phyloP scores from a whole-genome alignment of 805 yeast species.

The Wickerhamiella siamensis region DNA sequence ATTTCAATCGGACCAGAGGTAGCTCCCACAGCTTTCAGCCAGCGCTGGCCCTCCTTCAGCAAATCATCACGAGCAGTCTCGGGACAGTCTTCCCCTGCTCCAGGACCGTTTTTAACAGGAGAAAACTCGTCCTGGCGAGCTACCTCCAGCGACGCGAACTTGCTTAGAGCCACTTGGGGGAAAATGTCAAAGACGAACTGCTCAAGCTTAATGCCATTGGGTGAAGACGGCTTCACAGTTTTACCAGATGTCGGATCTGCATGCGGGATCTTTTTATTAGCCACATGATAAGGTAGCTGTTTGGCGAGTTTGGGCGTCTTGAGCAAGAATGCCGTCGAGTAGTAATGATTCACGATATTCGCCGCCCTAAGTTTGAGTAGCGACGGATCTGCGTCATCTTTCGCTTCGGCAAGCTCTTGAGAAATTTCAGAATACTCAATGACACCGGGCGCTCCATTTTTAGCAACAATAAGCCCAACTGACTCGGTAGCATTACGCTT shows the following conservation, averaged over 20 bases:
- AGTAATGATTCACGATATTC: constrained; percentile 93
- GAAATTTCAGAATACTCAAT: constrained; percentile 91
- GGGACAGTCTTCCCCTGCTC: constrained; percentile 72
- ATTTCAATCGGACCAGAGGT: constrained; percentile 52
- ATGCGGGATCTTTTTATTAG: constrained; percentile 70
- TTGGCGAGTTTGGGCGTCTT: constrained; percentile 43
- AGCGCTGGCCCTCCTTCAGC: constrained; percentile 51
- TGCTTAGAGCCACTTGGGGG: constrained; percentile 51
- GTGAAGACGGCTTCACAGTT: constrained; percentile 45
- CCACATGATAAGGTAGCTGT: constrained; percentile 84
- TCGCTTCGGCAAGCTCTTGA: constrained; percentile 50
- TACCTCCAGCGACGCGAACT: constrained; percentile 88
- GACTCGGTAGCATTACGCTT: constrained; percentile 76
- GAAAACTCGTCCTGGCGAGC: constrained; percentile 75
- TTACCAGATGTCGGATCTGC: constrained; percentile 36
- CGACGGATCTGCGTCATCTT: constrained; percentile 36
- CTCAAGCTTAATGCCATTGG: constrained; percentile 89
- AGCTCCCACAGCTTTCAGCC: constrained; percentile 69
- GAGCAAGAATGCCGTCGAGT: constrained; percentile 60
- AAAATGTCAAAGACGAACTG: constrained; percentile 96
- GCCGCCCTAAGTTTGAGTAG: constrained; percentile 77
- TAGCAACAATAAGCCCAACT: constrained; percentile 75
- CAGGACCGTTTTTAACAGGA: constrained; percentile 84
- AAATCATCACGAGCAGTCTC: constrained; percentile 59
- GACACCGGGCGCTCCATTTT: constrained; percentile 59